Conservation (phyloP, 2,329 filamentous ascomycete species). For the Colletotrichum cereale region DNA sequence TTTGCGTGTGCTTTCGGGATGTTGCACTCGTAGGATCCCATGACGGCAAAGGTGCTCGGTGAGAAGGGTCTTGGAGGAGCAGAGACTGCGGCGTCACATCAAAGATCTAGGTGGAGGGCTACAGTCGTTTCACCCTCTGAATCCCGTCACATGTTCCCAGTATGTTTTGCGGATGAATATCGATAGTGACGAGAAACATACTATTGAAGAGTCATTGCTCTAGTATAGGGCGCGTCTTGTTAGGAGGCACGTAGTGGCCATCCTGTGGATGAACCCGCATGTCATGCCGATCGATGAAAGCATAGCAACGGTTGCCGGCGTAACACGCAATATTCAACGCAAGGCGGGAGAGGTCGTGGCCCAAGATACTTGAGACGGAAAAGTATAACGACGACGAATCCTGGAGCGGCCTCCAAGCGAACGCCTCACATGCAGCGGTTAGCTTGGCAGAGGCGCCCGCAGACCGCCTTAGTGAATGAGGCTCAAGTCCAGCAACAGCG, state of each 20-base stretch:
- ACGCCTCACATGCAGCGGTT: background rate
- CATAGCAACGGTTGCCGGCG: background rate
- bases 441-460: background rate
- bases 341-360: background rate
- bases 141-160: background rate
- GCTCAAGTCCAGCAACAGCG: background rate
- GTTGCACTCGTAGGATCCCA: too few relatives aligned
- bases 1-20: background rate
- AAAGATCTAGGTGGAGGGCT: background rate
- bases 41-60: background rate
- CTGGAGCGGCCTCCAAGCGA: too few relatives aligned
- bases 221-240: background rate
- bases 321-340: background rate
- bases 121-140: background rate
- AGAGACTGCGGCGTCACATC: background rate
- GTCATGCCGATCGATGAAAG: too few relatives aligned
- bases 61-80: background rate
- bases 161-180: background rate
- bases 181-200: background rate
- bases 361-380: too few relatives aligned
- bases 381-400: too few relatives aligned
- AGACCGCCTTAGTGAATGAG: background rate
- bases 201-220: background rate
- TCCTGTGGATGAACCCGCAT: background rate
- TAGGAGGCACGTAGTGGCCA: background rate